Evolutionary conservation across 495 filamentous ascomycete species (phyloP).

Genomic region (Cryomyces minteri): DNA sequence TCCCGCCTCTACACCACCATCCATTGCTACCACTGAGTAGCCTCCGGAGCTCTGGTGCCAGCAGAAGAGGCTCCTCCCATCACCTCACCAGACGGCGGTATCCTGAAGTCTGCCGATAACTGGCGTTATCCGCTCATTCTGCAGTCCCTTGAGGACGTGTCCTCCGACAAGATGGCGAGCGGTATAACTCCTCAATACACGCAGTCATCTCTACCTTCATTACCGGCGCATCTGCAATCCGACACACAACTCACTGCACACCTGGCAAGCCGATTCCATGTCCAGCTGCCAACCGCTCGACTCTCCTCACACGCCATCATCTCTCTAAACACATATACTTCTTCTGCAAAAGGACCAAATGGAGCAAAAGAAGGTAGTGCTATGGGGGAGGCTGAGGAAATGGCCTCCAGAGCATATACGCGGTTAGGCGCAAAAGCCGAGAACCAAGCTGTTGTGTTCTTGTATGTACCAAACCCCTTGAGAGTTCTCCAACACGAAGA

Average conservation of each 20-base stretch:
- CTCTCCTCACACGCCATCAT: constrained; percentile 85
- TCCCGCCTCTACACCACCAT: no score
- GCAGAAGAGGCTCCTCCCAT: no score
- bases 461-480: constrained; percentile 39
- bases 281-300: constrained; percentile 64
- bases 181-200: constrained; percentile 35
- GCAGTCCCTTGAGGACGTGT: no score
- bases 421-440: constrained; percentile 77
- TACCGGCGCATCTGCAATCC: constrained; percentile 84
- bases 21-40: no score
- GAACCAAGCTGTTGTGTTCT: constrained; percentile 79
- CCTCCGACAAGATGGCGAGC: no score
- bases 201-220: constrained; percentile 72
- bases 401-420: constrained; percentile 69
- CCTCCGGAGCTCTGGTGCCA: no score
- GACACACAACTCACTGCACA: constrained; percentile 93
- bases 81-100: no score
- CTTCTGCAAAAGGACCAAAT: constrained; percentile 73
- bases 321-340: constrained; percentile 81
- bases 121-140: no score
- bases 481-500: no score
- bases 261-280: constrained; percentile 88
- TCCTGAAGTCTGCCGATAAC: no score
- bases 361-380: constrained; percentile 72
- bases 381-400: constrained; percentile 71